Evolutionary conservation across 2,329 filamentous ascomycete species (phyloP).

Genomic region (Aaosphaeria arxii): DNA sequence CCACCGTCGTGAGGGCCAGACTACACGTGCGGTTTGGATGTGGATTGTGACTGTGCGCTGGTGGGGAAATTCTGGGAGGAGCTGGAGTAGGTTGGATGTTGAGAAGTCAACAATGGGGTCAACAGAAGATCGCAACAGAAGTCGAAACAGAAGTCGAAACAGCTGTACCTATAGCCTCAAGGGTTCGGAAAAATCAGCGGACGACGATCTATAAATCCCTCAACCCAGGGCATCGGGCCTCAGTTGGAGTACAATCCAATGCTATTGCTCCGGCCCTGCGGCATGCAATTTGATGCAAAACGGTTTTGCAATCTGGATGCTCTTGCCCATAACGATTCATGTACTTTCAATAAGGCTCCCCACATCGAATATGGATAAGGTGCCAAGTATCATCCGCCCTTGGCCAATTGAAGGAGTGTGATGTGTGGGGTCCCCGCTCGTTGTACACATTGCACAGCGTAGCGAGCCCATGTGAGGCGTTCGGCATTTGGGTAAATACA

Average conservation of each 20-base stretch:
- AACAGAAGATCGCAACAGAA: too few relatives aligned
- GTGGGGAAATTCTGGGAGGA: too few relatives aligned
- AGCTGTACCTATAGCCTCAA: too few relatives aligned
- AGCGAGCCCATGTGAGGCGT: constrained; percentile 15
- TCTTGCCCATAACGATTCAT: background rate
- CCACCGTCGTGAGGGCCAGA: too few relatives aligned
- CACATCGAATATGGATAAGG: constrained; percentile 20
- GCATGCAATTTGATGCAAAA: constrained; percentile 1
- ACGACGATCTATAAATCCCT: background rate
- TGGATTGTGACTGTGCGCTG: too few relatives aligned
- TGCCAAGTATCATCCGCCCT: constrained; percentile 15
- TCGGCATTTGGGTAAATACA: constrained; percentile 30
- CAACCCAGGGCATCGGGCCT: constrained; percentile 3
- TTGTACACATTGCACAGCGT: constrained; percentile 1
- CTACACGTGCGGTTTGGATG: too few relatives aligned
- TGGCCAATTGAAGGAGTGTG: constrained; percentile 7
- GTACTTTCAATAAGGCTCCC: constrained; percentile 12
- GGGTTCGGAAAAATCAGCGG: too few relatives aligned
- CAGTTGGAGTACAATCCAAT: constrained; percentile 2
- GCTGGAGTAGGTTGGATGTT: too few relatives aligned
- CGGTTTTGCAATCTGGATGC: background rate
- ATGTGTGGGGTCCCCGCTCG: constrained; percentile 27
- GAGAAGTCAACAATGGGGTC: too few relatives aligned
- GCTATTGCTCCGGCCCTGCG: constrained; percentile 2
- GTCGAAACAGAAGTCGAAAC: too few relatives aligned